These are phyloP conservation scores for Agastache rugosa DNA, from an alignment of 257 asterid genomes.

Conservation along the genomic window DNA sequence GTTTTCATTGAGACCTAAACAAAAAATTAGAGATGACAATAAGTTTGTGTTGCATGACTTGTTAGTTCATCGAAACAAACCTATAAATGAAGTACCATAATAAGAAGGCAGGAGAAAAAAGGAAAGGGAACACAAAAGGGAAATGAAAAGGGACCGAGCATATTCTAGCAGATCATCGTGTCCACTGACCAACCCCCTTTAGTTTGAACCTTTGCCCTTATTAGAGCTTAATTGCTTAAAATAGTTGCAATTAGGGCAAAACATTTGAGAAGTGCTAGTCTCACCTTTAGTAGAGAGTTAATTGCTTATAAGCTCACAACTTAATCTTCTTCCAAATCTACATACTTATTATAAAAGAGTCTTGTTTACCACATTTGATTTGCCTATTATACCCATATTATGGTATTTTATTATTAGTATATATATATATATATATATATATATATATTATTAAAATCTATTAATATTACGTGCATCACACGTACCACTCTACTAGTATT, in stretches of 20 bases:
- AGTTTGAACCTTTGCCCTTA: background rate
- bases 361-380: too few relatives aligned
- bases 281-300: background rate
- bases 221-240: conserved; percentile 11
- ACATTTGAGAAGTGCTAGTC: background rate
- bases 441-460: too few relatives aligned
- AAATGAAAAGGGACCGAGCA: conserved; percentile 1
- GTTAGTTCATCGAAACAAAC: conserved; percentile 9
- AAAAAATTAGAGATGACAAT: conserved; percentile 8
- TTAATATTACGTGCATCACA: too few relatives aligned
- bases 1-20: conserved; percentile 94
- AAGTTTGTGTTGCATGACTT: conserved; percentile 11
- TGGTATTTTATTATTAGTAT: too few relatives aligned
- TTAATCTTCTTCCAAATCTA: background rate
- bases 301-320: background rate
- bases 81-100: background rate
- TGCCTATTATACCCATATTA: too few relatives aligned
- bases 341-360: too few relatives aligned
- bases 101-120: background rate
- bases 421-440: too few relatives aligned
- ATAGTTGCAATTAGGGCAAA: background rate
- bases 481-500: too few relatives aligned
- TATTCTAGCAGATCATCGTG: conserved; percentile 8
- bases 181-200: background rate
- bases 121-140: background rate